These are phyloP conservation scores for Funneliformis mosseae DNA, from an alignment of 192 early-diverging fungal genomes.

Conservation along the genomic window DNA sequence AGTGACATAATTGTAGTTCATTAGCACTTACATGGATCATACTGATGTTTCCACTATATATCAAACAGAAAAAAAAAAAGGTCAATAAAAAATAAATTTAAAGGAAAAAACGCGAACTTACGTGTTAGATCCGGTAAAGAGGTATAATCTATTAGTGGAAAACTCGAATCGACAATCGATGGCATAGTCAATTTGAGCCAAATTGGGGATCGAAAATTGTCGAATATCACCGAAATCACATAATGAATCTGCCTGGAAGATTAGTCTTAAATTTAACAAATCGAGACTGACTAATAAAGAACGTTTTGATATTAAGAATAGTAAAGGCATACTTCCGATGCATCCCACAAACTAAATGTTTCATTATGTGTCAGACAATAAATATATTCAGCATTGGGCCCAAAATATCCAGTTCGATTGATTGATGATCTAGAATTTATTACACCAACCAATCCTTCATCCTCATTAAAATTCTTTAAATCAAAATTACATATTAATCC, in stretches of 20 bases:
- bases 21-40: slow-evolving; percentile 80
- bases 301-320: neutral
- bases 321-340: slow-evolving; percentile 47
- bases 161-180: slow-evolving; percentile 81
- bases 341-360: slow-evolving; percentile 81
- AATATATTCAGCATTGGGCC: slow-evolving; percentile 84
- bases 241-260: slow-evolving; percentile 51
- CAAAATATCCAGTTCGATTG: slow-evolving; percentile 89
- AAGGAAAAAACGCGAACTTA: slow-evolving; percentile 32
- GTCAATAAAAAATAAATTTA: neutral
- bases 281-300: slow-evolving; percentile 32
- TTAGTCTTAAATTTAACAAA: slow-evolving; percentile 20
- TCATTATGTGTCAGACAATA: slow-evolving; percentile 90
- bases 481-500: slow-evolving; percentile 80
- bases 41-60: slow-evolving; percentile 69
- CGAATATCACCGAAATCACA: slow-evolving; percentile 87
- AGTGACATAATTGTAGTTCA: slow-evolving; percentile 74
- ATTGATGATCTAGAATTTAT: slow-evolving; percentile 84
- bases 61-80: neutral
- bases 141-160: slow-evolving; percentile 67
- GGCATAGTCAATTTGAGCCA: slow-evolving; percentile 73
- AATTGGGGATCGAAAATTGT: slow-evolving; percentile 42
- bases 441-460: slow-evolving; percentile 82
- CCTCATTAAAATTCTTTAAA: slow-evolving; percentile 74
- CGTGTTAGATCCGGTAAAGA: slow-evolving; percentile 78